Base-by-base conservation (phyloP, 164 flowering plant genomes). In the Tinospora cordifolia region DNA sequence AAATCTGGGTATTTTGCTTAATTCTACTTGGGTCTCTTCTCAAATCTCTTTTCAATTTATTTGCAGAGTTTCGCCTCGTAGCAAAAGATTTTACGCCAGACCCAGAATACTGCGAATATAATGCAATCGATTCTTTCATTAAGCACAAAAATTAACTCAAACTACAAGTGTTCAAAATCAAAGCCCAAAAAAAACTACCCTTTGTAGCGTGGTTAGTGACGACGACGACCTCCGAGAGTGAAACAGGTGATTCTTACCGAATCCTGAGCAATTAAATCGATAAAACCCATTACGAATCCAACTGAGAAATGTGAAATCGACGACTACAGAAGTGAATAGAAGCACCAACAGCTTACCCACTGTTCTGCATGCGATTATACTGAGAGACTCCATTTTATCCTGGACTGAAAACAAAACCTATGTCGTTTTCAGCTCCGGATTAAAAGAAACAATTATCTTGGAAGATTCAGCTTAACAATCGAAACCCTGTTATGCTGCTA, bases 61-160 rank as follows among this genome's bases (percentile, higher is more conserved):
- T 86, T 25, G 54, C 73, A 54, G 83, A 77, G 1, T 83, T 85
- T 46, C 71, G 76, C 25, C 81, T 72, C n/a, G n/a, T n/a, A 4
- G 90, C 84, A 76, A 79, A 83, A 46, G 80, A 82, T 72, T 46
- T 82, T 10, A 76, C 63, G 17, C 44, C 27, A 58, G 66, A 71
- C 79, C 74, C 69, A 60, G 58, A 62, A 51, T 66, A 63, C 91
- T 89, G 74, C 69, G 65, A 57, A 12, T 59, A 34, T n/a, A 72
- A 62, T 25, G 40, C 5, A 14, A 41, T 13, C 13, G 65, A 30
- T 47, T 17, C 44, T 24, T 14, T 13, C 15, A 21, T 47, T 40
- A 63, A 63, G n/a, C 15, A 10, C 15, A 11, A 67, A 4, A 38
- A 39, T 38, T 38, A 26, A 69, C 51, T 51, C 44, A 57, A 65